These are phyloP conservation scores for Aspergillus sp. DNA, from an alignment of 2,329 filamentous ascomycete genomes.

Conservation along the genomic window DNA sequence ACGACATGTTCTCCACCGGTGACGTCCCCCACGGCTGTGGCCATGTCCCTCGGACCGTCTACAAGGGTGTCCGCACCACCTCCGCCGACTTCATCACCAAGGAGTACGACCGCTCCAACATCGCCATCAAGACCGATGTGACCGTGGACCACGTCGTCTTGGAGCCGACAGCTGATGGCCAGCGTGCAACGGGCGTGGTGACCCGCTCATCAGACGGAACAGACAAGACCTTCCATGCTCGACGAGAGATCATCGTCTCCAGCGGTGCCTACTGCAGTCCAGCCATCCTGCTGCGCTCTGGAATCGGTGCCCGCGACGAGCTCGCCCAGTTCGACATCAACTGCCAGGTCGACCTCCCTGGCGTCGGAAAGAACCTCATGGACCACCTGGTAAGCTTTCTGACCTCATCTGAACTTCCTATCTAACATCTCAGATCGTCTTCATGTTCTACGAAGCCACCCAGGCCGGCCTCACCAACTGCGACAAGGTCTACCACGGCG, in stretches of 20 bases:
- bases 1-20: conserved; percentile 60
- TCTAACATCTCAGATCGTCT: conserved; percentile 45
- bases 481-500: conserved; percentile 56
- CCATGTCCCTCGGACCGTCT: conserved; percentile 54
- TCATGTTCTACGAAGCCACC: conserved; percentile 62
- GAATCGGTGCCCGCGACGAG: conserved; percentile 50
- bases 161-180: conserved; percentile 32
- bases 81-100: conserved; percentile 55
- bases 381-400: conserved; percentile 50
- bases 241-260: conserved; percentile 50
- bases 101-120: conserved; percentile 44
- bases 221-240: conserved; percentile 38
- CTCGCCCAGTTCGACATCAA: conserved; percentile 46
- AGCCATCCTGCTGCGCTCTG: conserved; percentile 54
- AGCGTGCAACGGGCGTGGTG: conserved; percentile 43
- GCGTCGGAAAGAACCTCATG: conserved; percentile 55
- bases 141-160: conserved; percentile 56
- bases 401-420: conserved; percentile 3
- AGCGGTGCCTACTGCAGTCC: conserved; percentile 54
- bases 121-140: conserved; percentile 50
- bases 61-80: conserved; percentile 54
- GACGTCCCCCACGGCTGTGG: conserved; percentile 56
- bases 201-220: conserved; percentile 32
- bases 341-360: conserved; percentile 47
- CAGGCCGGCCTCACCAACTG: conserved; percentile 56